A percentile compares a stretch with the other conserved stretches of the same genome.
Conservation (phyloP, 1,284 basidiomycete species). For the Cryptococcus jaspeensis region DNA sequence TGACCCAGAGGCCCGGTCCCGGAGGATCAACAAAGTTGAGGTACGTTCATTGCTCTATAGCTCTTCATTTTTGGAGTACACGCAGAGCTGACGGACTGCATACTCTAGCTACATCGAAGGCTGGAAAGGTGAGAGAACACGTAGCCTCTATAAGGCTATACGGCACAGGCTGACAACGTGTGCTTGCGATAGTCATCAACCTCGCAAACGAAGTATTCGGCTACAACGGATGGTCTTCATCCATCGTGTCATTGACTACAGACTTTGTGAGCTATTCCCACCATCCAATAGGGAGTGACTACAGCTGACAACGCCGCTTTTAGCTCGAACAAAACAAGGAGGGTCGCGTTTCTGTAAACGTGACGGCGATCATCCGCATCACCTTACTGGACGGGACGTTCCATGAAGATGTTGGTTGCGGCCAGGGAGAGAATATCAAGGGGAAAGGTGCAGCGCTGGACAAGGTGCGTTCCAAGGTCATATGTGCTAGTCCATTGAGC, state of each 20-base stretch:
- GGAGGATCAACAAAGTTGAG: conserved; percentile 73
- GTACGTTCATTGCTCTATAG: conserved; percentile 35
- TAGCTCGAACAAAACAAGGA: conserved; percentile 66
- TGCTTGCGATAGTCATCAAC: conserved; percentile 64
- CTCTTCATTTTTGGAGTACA: neutral
- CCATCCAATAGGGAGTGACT: neutral
- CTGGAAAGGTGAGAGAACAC: conserved; percentile 64
- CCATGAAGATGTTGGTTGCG: conserved; percentile 93
- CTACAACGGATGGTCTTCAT: conserved; percentile 96
- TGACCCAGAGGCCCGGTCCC: conserved; percentile 85
- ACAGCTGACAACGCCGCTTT: conserved; percentile 6
- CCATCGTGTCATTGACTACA: conserved; percentile 71
- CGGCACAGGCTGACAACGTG: neutral
- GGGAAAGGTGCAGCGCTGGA: conserved; percentile 84
- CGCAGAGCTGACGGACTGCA: conserved; percentile 2
- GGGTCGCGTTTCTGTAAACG: conserved; percentile 68
- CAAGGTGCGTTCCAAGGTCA: conserved; percentile 65
- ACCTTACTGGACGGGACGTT: conserved; percentile 83
- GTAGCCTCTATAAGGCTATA: neutral
- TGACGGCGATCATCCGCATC: conserved; percentile 81
- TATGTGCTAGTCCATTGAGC: neutral
- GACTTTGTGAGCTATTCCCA: conserved; percentile 54
- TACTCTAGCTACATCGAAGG: conserved; percentile 84
- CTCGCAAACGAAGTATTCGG: conserved; percentile 98
- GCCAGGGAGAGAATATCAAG: conserved; percentile 77